A percentile compares a stretch with the other conserved stretches of the same genome.
phyloP scores from a whole-genome alignment of 495 filamentous ascomycete species.

The Hyaloscypha bicolor region DNA sequence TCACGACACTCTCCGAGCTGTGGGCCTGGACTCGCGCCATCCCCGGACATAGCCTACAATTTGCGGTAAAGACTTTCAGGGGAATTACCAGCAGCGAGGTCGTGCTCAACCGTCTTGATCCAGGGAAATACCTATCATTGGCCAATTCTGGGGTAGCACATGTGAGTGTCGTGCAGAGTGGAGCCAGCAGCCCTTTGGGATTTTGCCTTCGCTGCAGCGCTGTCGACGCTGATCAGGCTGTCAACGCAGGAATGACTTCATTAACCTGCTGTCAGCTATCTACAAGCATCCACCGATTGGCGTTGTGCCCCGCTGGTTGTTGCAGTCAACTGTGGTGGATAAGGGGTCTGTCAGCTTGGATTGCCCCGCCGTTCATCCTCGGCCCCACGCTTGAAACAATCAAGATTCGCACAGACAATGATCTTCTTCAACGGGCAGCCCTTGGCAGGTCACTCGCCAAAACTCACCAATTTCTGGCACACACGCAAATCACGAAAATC shows the following conservation, averaged over 20 bases:
- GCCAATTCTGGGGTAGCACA: neutral
- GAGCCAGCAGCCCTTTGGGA: neutral
- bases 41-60: neutral
- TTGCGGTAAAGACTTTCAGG: constrained; percentile 5
- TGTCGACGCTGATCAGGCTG: neutral
- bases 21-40: neutral
- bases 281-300: neutral
- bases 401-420: constrained; percentile 15
- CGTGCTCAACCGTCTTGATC: neutral
- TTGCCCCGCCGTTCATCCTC: neutral
- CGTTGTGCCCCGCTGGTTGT: neutral
- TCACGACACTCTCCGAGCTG: neutral
- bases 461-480: neutral
- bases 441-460: neutral
- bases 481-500: neutral
- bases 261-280: neutral
- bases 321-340: neutral
- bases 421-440: neutral
- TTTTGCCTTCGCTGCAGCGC: neutral
- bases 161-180: neutral
- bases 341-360: neutral
- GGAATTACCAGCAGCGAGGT: neutral
- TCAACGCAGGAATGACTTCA: neutral
- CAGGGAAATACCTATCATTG: neutral
- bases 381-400: constrained; percentile 2